phyloP scores from a whole-genome alignment of 208 protist genomes.

The Crithidia fasciculata region DNA sequence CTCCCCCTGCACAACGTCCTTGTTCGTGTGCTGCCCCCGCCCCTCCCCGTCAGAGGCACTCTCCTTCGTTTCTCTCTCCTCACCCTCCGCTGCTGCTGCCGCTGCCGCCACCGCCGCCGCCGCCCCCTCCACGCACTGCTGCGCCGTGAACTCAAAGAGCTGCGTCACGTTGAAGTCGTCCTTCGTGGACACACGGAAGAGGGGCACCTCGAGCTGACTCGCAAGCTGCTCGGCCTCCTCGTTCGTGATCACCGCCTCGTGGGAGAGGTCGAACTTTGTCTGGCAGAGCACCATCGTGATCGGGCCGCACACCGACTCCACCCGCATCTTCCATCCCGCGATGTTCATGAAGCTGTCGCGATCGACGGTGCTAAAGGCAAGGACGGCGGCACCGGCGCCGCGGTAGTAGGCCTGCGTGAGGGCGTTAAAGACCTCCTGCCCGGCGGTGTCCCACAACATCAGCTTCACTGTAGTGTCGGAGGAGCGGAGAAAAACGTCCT shows the following conservation, averaged over 20 bases:
- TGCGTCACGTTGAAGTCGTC: slow-evolving; percentile 94
- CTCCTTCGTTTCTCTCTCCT: background rate
- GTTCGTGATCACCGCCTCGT: slow-evolving; percentile 78
- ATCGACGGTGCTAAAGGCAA: slow-evolving; percentile 93
- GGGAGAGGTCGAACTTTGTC: slow-evolving; percentile 94
- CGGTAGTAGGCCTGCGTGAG: slow-evolving; percentile 95
- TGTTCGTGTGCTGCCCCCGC: background rate
- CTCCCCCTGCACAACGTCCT: background rate
- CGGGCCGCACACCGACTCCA: slow-evolving; percentile 81
- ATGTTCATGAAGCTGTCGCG: slow-evolving; percentile 88
- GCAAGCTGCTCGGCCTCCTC: slow-evolving; percentile 91
- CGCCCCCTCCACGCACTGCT: slow-evolving; percentile 50
- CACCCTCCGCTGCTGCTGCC: background rate
- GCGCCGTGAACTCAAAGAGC: slow-evolving; percentile 87
- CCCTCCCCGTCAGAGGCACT: background rate
- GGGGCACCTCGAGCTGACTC: slow-evolving; percentile 73
- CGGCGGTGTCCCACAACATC: slow-evolving; percentile 96
- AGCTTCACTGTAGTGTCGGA: slow-evolving; percentile 79
- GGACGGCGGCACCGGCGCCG: slow-evolving; percentile 81
- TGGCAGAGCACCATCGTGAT: slow-evolving; percentile 94
- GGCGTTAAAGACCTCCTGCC: slow-evolving; percentile 93
- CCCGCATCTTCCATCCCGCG: slow-evolving; percentile 85
- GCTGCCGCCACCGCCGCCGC: slow-evolving; percentile 9
- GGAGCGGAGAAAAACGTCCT: slow-evolving; percentile 77
- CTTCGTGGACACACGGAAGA: slow-evolving; percentile 93